Percentiles rank a stretch among this genome's conserved stretches.
Evolutionary conservation across 108 stramenopile species (phyloP).

Genomic region (Ochromonas danica): DNA sequence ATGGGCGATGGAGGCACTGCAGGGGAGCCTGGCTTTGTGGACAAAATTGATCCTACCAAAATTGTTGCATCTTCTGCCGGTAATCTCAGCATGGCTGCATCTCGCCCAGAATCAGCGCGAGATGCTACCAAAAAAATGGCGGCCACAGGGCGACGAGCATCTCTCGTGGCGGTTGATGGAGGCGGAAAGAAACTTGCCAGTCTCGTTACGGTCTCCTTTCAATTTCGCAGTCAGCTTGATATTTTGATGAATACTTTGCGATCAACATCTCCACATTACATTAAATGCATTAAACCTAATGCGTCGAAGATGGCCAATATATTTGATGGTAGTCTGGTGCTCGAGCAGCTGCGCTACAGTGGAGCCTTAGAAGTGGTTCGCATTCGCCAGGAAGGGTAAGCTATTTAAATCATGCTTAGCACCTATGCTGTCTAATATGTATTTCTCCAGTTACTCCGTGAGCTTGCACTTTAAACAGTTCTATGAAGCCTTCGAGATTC

Average conservation of each 20-base stretch:
- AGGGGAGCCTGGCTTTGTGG: neutral
- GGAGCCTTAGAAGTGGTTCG: constrained; percentile 58
- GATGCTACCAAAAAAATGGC: no score
- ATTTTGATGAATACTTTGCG: constrained; percentile 69
- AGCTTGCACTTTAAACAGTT: neutral
- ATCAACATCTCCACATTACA: constrained; percentile 96
- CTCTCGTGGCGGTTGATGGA: neutral
- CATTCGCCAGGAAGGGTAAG: constrained; percentile 48
- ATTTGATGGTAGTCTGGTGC: constrained; percentile 48
- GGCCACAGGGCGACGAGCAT: neutral
- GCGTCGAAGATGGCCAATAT: constrained; percentile 42
- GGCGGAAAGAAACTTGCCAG: constrained; percentile 12
- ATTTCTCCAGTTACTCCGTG: neutral
- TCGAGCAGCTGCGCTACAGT: constrained; percentile 55
- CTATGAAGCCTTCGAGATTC: neutral
- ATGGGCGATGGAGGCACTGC: neutral
- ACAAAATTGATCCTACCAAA: neutral
- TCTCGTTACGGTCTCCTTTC: constrained; percentile 1
- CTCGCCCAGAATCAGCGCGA: no score
- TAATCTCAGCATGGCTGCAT: neutral
- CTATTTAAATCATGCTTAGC: neutral
- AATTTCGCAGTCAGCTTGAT: constrained; percentile 66
- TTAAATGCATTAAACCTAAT: constrained; percentile 93
- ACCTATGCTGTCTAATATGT: neutral
- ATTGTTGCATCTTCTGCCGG: constrained; percentile 5